Evolutionary conservation across 192 early-diverging fungal species (phyloP), one percentile per base, ranked within the genome.

Genomic region (Podila clonocystis): DNA sequence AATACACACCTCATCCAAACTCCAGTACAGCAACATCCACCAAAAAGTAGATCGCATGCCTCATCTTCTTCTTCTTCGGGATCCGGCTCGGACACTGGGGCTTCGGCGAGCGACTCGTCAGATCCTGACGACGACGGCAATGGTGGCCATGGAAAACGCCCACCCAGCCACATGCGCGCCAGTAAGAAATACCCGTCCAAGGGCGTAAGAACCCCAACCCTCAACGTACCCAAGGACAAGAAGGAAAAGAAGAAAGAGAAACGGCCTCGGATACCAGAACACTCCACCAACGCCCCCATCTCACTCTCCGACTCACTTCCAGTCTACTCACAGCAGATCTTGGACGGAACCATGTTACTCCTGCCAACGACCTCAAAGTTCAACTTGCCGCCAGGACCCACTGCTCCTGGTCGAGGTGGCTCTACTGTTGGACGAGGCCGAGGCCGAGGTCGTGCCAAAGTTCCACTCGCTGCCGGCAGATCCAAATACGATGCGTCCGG

Each of bases 271-370:
- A n/a, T 24, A 24, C 6, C 20, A 26, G n/a, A 24, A 55, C n/a
- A 26, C 52, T 9, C 2, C 36, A 50, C 29, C 4, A 65, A 69
- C n/a, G 65, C 77, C 1, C 77, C 77, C 15, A 80, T 80, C 22
- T 80, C 77, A 0, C 62, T 80, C 48, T 80, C 77, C 2, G 77
- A 59, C 22, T 80, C 77, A 7, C 60, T 58, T 34, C 62, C 77
- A 65, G 71, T 80, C 30, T 80, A 80, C 31, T 73, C 77, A 3
- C 65, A 80, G 34, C 66, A 68, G 60, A 55, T 69, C 67, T 67
- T 73, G 55, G 59, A 78, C 12, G 41, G 64, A 19, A 36, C 75
- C 19, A 63, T 78, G 68, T 45, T 63, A 49, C 68, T 62, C 20
- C 38, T 61, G 8, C 55, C 67, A 9, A 22, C 66, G 41, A 34